phyloP scores from a whole-genome alignment of 805 yeast species.

The Candida saitoana region DNA sequence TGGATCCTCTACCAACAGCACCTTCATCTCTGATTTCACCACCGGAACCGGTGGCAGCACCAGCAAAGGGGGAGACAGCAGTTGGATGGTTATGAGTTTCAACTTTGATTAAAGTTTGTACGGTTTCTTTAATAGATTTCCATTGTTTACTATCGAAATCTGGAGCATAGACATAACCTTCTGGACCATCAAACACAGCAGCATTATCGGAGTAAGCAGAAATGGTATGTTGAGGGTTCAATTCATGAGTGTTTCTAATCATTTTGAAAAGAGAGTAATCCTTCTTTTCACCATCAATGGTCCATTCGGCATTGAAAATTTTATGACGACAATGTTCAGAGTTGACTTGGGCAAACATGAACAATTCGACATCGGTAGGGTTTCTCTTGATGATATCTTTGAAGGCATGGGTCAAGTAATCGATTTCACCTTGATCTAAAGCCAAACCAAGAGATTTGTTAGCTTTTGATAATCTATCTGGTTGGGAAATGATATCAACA shows the following conservation, averaged over 20 bases:
- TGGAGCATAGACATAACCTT: slow-evolving; percentile 76
- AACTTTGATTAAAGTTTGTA: slow-evolving; percentile 88
- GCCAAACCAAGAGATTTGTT: slow-evolving; percentile 88
- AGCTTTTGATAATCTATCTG: slow-evolving; percentile 64
- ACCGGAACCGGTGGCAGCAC: slow-evolving; percentile 99
- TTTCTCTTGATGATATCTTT: slow-evolving; percentile 71
- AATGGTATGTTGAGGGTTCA: slow-evolving; percentile 75
- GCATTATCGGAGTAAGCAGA: slow-evolving; percentile 98
- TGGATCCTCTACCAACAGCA: slow-evolving; percentile 98
- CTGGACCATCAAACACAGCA: slow-evolving; percentile 85
- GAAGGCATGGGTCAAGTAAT: slow-evolving; percentile 80
- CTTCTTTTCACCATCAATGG: slow-evolving; percentile 77
- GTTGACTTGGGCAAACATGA: slow-evolving; percentile 99
- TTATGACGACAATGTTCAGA: slow-evolving; percentile 99
- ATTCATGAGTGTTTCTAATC: slow-evolving; percentile 90
- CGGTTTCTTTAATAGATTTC: slow-evolving; percentile 69
- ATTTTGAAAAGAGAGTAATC: slow-evolving; percentile 79
- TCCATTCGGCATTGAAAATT: slow-evolving; percentile 98
- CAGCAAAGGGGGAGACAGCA: slow-evolving; percentile 98
- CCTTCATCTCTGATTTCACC: slow-evolving; percentile 99
- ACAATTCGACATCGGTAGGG: slow-evolving; percentile 96
- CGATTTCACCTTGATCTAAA: slow-evolving; percentile 90
- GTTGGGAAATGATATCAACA: slow-evolving; percentile 57
- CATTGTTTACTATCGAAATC: slow-evolving; percentile 68
- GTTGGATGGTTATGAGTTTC: slow-evolving; percentile 99